Base-by-base conservation (phyloP, 495 filamentous ascomycete genomes). In the Penicillium lividum region DNA sequence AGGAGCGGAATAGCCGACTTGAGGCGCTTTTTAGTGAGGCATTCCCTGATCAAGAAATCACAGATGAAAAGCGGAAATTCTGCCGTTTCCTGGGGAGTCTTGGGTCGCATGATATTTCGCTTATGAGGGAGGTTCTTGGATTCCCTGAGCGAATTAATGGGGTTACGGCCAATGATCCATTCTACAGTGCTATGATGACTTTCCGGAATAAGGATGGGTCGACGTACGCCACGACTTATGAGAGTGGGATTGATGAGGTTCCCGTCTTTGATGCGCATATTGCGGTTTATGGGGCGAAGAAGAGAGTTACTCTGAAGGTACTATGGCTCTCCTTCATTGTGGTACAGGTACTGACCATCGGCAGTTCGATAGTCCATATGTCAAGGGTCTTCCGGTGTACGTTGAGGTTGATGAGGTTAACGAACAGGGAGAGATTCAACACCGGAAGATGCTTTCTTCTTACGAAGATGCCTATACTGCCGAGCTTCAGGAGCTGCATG, bases 391-490 rank as follows among this genome's bases (percentile, higher is more conserved):
- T 29, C 78, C 79, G 0, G 73, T 80, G 36, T 72, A 58, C 31
- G 70, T 82, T 36, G 71, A 59, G 11, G 66, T 83, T 3, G 59
- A 74, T 11, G 80, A 82, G 50, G 55, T 65, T 18, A 70, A 70
- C 54, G 67, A 72, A 51, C 55, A 72, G 13, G 69, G 65, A 8
- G 76, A 71, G 28, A 58, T 56, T 15, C 56, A 64, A 40, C 59
- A 69, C 29, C 57, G 68, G 9, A 59, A 65, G 25, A 56, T 82
- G 9, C 44, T 67, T 47, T 64, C 60, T 27, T 73, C 69, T 7
- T 83, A 77, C 58, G 78, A 83, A 59, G 80, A 83, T 64, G 65
- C 81, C 3, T 84, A 80, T 57, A 81, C 80, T 10, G 61, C 69
- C 0, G 80, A 82, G 67, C 56, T 80, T 42, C 69, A 67, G 59